Evolutionary conservation across 1,284 basidiomycete species (phyloP).

Genomic region (Fomitopsis palustris): DNA sequence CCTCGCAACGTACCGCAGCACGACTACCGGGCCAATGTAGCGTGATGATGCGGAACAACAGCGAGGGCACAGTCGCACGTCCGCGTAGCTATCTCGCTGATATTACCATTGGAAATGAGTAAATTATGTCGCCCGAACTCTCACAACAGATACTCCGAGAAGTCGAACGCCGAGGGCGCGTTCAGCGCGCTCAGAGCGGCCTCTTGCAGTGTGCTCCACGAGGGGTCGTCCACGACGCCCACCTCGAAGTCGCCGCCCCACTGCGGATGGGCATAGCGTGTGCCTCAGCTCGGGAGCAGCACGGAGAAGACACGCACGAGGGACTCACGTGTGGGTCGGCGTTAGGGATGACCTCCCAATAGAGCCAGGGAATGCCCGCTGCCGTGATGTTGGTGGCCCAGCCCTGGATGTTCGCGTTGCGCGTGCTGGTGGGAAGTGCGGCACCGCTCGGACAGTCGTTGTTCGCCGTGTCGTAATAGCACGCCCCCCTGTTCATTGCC

Average conservation of each 20-base stretch:
- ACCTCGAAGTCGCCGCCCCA: constrained; percentile 34
- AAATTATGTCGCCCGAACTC: neutral
- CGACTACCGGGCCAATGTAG: neutral
- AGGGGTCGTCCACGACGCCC: constrained; percentile 19
- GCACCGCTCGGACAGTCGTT: constrained; percentile 27
- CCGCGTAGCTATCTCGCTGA: neutral
- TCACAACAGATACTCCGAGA: constrained; percentile 15
- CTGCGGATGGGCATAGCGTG: constrained; percentile 4
- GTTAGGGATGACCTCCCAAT: constrained; percentile 37
- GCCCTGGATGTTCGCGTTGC: constrained; percentile 28
- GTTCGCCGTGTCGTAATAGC: constrained; percentile 31
- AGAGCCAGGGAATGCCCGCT: constrained; percentile 35
- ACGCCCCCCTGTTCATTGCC: constrained; percentile 24
- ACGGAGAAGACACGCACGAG: neutral
- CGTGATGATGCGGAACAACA: neutral
- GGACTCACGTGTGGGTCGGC: constrained; percentile 30
- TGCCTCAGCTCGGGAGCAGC: neutral
- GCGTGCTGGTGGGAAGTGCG: constrained; percentile 18
- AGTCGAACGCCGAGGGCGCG: constrained; percentile 23
- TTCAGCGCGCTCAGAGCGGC: constrained; percentile 16
- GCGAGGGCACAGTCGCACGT: neutral
- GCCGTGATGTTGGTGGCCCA: constrained; percentile 32
- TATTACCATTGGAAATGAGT: neutral
- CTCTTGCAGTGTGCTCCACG: constrained; percentile 20
- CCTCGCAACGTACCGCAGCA: neutral